Evolutionary conservation across 2,329 filamentous ascomycete species (phyloP).

Genomic region (Alternaria panax): DNA sequence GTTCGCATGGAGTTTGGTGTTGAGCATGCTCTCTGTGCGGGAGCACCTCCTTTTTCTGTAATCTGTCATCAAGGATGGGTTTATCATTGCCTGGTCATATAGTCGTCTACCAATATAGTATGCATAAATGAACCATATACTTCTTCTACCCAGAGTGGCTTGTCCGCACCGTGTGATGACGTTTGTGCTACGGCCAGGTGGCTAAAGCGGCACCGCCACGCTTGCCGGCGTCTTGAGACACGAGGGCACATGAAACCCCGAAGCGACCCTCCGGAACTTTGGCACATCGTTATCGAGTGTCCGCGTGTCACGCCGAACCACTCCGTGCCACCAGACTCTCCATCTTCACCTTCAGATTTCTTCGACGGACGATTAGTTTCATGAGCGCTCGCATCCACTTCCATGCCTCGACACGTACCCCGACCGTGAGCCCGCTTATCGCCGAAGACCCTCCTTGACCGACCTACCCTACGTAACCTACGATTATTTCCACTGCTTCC

Average conservation of each 20-base stretch:
- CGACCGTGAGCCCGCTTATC: constrained; percentile 31
- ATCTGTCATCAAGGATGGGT: constrained; percentile 15
- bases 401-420: constrained; percentile 35
- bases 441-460: constrained; percentile 35
- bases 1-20: constrained; percentile 41
- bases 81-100: constrained; percentile 18
- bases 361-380: constrained; percentile 17
- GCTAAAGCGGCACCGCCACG: constrained; percentile 11
- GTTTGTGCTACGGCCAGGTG: constrained; percentile 27
- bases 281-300: constrained; percentile 3
- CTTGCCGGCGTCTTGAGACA: constrained; percentile 14
- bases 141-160: not conserved
- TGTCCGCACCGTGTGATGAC: constrained; percentile 14
- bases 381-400: constrained; percentile 33
- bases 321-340: constrained; percentile 9
- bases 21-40: constrained; percentile 28
- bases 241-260: constrained; percentile 16
- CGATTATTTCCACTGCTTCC: not conserved
- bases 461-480: constrained; percentile 2
- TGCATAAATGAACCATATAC: not conserved
- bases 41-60: constrained; percentile 23
- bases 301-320: constrained; percentile 19
- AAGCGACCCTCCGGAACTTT: not conserved
- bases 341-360: constrained; percentile 9
- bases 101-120: constrained; percentile 24